Percentiles rank a stretch among this genome's conserved stretches.
These are phyloP conservation scores for Penicillium olsonii DNA, from an alignment of 2,329 filamentous ascomycete genomes.

Conservation along the genomic window DNA sequence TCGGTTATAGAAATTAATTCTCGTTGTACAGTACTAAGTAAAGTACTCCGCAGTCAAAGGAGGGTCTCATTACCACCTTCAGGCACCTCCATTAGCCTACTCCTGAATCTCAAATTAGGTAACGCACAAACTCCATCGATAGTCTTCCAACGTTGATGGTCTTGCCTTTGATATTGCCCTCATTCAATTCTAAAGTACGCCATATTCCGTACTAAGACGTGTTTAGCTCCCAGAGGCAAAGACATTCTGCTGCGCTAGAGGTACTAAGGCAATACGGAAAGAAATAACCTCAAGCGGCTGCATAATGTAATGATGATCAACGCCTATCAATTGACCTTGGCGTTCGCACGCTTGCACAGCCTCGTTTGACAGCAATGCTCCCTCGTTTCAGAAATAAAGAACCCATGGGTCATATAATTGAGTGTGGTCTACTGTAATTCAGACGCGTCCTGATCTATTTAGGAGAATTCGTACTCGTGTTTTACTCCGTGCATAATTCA, in stretches of 20 bases:
- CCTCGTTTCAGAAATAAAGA: slow-evolving; percentile 11
- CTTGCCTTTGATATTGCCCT: background rate
- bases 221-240: background rate
- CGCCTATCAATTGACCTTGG: slow-evolving; percentile 8
- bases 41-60: too few species aligned
- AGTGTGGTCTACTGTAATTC: background rate
- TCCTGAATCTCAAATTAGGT: background rate
- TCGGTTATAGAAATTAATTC: background rate
- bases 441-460: background rate
- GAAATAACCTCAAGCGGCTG: background rate
- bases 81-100: background rate
- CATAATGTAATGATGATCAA: slow-evolving; percentile 9
- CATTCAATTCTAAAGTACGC: background rate
- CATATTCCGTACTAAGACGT: background rate
- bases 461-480: background rate
- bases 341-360: slow-evolving; percentile 18
- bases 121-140: background rate
- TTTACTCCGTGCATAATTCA: background rate
- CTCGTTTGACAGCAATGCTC: slow-evolving; percentile 4
- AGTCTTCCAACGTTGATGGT: background rate
- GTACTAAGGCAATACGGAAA: background rate
- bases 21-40: too few species aligned
- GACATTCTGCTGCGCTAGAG: background rate
- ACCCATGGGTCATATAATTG: background rate
- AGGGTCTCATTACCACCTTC: background rate